Evolutionary conservation across 352 stramenopile genomes (phyloP).

Genomic region (Phytophthora pistaciae): DNA sequence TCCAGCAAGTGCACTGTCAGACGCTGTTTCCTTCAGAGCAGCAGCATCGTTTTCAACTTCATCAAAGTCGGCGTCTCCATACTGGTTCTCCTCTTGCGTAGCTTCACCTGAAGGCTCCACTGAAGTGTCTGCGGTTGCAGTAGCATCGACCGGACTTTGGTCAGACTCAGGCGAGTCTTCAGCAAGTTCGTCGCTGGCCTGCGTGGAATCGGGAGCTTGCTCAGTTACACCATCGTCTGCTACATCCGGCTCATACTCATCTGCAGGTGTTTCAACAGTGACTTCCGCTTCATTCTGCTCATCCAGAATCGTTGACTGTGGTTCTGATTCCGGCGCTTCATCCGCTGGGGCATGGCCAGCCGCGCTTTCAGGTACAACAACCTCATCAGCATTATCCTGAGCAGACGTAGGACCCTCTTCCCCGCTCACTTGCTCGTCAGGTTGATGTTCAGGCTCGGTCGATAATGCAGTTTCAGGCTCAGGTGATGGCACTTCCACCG

Average conservation of each 20-base stretch:
- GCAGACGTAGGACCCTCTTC: background rate
- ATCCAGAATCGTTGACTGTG: background rate
- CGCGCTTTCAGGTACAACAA: background rate
- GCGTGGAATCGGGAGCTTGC: constrained; percentile 5
- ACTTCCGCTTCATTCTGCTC: background rate
- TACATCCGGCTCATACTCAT: constrained; percentile 1
- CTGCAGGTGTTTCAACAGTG: background rate
- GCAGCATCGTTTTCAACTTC: constrained; percentile 16
- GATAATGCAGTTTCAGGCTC: constrained; percentile 3
- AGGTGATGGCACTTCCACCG: background rate
- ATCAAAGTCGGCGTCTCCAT: constrained; percentile 29
- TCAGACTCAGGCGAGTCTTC: constrained; percentile 7
- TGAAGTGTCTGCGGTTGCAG: background rate
- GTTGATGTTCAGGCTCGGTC: constrained; percentile 2
- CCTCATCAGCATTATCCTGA: constrained; percentile 5
- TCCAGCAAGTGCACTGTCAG: constrained; percentile 1
- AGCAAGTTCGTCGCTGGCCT: constrained; percentile 7
- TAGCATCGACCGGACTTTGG: background rate
- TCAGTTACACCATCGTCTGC: background rate
- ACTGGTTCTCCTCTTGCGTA: constrained; percentile 21
- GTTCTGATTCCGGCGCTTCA: background rate
- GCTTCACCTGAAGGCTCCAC: constrained; percentile 1
- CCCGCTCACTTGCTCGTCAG: background rate
- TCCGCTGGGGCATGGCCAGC: background rate
- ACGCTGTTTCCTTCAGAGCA: background rate